Evolutionary conservation across 2,329 filamentous ascomycete species (phyloP).

Genomic region (Colletotrichum higginsianum): DNA sequence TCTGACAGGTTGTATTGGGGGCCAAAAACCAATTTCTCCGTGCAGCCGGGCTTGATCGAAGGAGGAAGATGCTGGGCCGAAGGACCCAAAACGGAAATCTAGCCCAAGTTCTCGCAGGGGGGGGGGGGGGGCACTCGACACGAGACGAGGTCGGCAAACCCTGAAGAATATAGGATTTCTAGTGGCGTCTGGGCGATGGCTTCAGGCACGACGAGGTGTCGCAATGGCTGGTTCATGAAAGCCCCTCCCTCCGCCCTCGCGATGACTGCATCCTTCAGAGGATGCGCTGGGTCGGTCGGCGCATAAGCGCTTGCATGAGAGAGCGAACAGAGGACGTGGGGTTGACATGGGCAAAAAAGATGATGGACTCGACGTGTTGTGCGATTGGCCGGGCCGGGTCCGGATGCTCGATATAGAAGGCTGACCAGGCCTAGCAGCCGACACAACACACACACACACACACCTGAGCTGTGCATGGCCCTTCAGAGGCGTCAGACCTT

Average conservation of each 20-base stretch:
- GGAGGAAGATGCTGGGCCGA: not conserved
- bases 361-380: not conserved
- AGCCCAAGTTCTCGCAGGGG: not conserved
- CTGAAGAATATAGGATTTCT: not conserved
- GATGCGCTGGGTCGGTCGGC: conserved; percentile 1
- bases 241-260: too few relatives aligned
- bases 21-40: not conserved
- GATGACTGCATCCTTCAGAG: not conserved
- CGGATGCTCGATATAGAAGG: conserved; percentile 29
- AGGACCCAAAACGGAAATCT: not conserved
- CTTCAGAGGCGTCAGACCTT: conserved; percentile 14
- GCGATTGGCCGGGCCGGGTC: conserved; percentile 17
- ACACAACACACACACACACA: too few relatives aligned
- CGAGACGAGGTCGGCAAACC: not conserved
- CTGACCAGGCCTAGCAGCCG: not conserved
- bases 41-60: not conserved
- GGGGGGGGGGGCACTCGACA: not conserved
- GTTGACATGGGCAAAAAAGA: not conserved
- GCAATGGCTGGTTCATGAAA: too few relatives aligned
- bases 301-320: conserved; percentile 24
- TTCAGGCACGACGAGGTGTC: not conserved
- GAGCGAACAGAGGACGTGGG: not conserved
- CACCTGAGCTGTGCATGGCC: conserved; percentile 23
- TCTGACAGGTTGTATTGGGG: not conserved
- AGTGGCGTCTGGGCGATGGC: not conserved